These are phyloP conservation scores for Solanum corneliomulleri DNA, from an alignment of 257 asterid genomes.

Conservation along the genomic window DNA sequence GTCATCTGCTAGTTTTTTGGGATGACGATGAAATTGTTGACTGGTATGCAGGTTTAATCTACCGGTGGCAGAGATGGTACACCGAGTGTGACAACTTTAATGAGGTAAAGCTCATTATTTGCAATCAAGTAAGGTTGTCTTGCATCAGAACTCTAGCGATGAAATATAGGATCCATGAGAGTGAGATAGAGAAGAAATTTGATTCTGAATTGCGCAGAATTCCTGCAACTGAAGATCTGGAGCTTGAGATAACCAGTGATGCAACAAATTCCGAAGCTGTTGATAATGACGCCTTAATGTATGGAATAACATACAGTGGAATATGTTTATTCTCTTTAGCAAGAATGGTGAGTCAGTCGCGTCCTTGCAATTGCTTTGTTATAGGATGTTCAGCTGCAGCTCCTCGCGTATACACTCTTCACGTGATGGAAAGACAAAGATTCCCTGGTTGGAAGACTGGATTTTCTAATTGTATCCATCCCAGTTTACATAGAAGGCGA, in stretches of 20 bases:
- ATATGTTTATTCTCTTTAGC: constrained; percentile 58
- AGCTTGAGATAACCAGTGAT: constrained; percentile 38
- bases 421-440: constrained; percentile 84
- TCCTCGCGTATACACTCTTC: constrained; percentile 57
- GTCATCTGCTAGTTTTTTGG: constrained; percentile 49
- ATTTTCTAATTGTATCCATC: constrained; percentile 64
- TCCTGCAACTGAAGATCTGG: constrained; percentile 51
- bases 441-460: constrained; percentile 97
- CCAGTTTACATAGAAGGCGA: constrained; percentile 62
- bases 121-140: constrained; percentile 57
- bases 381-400: constrained; percentile 53
- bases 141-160: constrained; percentile 75
- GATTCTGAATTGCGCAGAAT: constrained; percentile 54
- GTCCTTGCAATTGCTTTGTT: constrained; percentile 75
- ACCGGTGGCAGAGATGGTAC: constrained; percentile 79
- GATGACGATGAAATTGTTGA: constrained; percentile 60
- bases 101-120: constrained; percentile 53
- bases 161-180: constrained; percentile 67
- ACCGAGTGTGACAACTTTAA: constrained; percentile 46
- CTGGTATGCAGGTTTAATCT: constrained; percentile 77
- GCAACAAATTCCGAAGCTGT: constrained; percentile 9
- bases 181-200: constrained; percentile 56
- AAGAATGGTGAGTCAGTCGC: constrained; percentile 51
- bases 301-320: constrained; percentile 60
- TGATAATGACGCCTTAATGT: constrained; percentile 33